Conservation (phyloP, 805 yeast genomes). For the Candida suzukii region DNA sequence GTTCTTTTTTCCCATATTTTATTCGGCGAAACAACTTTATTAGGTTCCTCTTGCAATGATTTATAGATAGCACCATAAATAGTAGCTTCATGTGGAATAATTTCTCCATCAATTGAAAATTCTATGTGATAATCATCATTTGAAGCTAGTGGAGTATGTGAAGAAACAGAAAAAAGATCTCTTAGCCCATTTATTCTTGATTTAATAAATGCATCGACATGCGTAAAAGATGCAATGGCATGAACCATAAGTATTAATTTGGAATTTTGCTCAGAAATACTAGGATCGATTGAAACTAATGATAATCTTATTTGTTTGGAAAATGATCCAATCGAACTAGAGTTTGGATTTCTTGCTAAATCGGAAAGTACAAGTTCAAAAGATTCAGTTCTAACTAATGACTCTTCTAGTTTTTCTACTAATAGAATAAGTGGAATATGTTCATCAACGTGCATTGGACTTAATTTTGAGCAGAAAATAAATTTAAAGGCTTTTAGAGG, state of each 20-base stretch:
- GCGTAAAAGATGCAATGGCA: constrained; percentile 53
- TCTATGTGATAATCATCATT: constrained; percentile 34
- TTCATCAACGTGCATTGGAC: constrained; percentile 23
- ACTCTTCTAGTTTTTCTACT: constrained; percentile 60
- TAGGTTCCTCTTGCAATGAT: constrained; percentile 31
- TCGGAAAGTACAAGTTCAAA: constrained; percentile 45
- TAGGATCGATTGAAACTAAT: constrained; percentile 33
- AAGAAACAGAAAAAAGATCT: constrained; percentile 15
- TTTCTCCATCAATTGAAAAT: constrained; percentile 51
- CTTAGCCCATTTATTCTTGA: constrained; percentile 30
- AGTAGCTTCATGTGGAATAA: constrained; percentile 59
- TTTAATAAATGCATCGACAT: constrained; percentile 40
- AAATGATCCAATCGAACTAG: constrained; percentile 42
- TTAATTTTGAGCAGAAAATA: constrained; percentile 28
- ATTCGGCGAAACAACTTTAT: constrained; percentile 35
- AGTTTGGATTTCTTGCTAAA: constrained; percentile 6
- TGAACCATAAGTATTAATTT: constrained; percentile 42
- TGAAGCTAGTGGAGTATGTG: constrained; percentile 5
- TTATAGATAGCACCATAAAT: constrained; percentile 69
- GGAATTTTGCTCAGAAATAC: constrained; percentile 18
- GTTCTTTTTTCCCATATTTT: constrained; percentile 50
- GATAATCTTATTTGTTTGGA: constrained; percentile 65
- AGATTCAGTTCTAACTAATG: constrained; percentile 64
- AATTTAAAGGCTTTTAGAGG: constrained; percentile 32
- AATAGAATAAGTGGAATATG: constrained; percentile 34